These are phyloP conservation scores for Gloeostereum incarnatum DNA, from an alignment of 768 basidiomycete genomes.

Conservation along the genomic window DNA sequence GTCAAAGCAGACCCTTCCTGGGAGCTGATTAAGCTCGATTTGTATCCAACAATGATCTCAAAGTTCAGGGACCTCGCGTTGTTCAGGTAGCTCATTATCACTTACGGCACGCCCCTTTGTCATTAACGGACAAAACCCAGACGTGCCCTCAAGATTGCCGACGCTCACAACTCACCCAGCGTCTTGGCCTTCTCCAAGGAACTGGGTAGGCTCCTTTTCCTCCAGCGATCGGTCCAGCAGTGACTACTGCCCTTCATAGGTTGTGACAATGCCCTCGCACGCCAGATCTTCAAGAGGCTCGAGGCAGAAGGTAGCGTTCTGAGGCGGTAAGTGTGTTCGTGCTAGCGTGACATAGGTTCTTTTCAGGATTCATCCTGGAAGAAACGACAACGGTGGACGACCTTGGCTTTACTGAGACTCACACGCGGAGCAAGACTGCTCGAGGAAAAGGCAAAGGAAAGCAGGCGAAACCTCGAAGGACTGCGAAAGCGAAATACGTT, in stretches of 20 bases:
- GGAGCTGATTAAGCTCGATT: slow-evolving; percentile 53
- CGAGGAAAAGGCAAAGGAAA: slow-evolving; percentile 31
- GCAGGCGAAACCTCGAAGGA: slow-evolving; percentile 32
- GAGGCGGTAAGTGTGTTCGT: background rate
- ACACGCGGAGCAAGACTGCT: slow-evolving; percentile 24
- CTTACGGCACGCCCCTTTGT: background rate
- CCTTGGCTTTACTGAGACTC: slow-evolving; percentile 35
- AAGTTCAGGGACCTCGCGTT: slow-evolving; percentile 63
- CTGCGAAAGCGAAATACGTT: slow-evolving; percentile 45
- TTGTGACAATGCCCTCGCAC: slow-evolving; percentile 42
- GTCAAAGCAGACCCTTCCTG: slow-evolving; percentile 57
- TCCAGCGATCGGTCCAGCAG: background rate
- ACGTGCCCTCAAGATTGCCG: slow-evolving; percentile 63
- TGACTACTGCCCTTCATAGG: slow-evolving; percentile 30
- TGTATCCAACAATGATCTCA: slow-evolving; percentile 48
- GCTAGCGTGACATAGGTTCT: background rate
- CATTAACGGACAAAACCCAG: slow-evolving; percentile 20
- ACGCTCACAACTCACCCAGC: slow-evolving; percentile 34
- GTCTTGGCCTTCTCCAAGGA: slow-evolving; percentile 54
- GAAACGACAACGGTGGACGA: slow-evolving; percentile 39
- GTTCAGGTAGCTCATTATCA: slow-evolving; percentile 41
- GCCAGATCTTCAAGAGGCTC: slow-evolving; percentile 58
- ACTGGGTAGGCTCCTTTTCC: slow-evolving; percentile 35
- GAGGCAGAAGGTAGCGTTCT: slow-evolving; percentile 53
- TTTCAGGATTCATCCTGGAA: slow-evolving; percentile 51